Evolutionary conservation across 441 rosid species (phyloP).

Genomic region (Croton setiger): DNA sequence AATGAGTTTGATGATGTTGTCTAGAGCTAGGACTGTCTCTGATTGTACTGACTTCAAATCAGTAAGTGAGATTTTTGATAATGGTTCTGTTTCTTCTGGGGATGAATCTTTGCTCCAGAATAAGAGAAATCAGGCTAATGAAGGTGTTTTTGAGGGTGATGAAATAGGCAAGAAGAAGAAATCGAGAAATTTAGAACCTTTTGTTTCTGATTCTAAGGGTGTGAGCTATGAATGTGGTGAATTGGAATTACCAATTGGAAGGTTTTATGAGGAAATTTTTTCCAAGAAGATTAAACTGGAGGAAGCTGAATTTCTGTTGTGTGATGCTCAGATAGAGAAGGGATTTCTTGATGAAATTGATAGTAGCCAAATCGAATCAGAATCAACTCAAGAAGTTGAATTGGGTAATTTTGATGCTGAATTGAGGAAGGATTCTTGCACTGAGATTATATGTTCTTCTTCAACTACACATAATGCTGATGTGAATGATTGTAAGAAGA

Average conservation of each 20-base stretch:
- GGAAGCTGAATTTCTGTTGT: conserved; percentile 15
- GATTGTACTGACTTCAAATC: conserved; percentile 22
- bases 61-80: conserved; percentile 26
- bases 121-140: conserved; percentile 14
- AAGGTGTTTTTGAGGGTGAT: conserved; percentile 15
- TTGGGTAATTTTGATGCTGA: conserved; percentile 22
- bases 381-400: conserved; percentile 20
- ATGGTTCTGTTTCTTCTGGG: conserved; percentile 21
- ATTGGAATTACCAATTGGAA: conserved; percentile 19
- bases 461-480: conserved; percentile 25
- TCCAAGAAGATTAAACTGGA: conserved; percentile 18
- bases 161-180: conserved; percentile 26
- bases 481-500: conserved; percentile 20
- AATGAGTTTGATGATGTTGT: conserved; percentile 53
- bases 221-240: conserved; percentile 20
- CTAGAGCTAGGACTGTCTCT: conserved; percentile 38
- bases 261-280: conserved; percentile 1
- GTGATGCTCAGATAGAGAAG: conserved; percentile 16
- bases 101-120: conserved; percentile 17
- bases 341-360: conserved; percentile 12
- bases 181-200: conserved; percentile 16
- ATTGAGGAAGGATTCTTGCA: conserved; percentile 19
- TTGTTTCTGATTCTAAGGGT: conserved; percentile 28
- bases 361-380: conserved; percentile 15
- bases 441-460: conserved; percentile 13